Conservation (phyloP, 2,329 filamentous ascomycete species). For the Triangularia verruculosa region DNA sequence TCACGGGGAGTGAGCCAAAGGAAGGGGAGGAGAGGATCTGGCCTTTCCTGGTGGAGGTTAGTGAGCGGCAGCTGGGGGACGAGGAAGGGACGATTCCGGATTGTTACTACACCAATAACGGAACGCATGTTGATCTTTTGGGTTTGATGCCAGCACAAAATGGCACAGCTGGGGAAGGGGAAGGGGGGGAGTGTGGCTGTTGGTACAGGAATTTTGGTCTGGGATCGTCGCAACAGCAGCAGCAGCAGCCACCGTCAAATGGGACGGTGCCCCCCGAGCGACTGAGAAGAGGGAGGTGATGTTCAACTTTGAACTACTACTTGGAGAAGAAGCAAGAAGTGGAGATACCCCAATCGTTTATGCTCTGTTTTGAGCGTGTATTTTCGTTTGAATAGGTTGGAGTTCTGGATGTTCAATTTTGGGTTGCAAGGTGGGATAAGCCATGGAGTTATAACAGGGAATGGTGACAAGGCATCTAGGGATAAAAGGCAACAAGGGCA, state of each 20-base stretch:
- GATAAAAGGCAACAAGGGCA: neutral
- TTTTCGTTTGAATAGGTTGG: neutral
- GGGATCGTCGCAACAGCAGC: neutral
- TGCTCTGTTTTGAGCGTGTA: neutral
- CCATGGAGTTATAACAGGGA: neutral
- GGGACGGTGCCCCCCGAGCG: neutral
- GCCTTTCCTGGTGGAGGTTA: conserved; percentile 58
- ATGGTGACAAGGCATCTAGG: neutral
- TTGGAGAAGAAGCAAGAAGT: neutral
- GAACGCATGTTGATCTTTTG: conserved; percentile 4
- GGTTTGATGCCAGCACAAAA: conserved; percentile 1
- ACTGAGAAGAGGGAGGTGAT: neutral
- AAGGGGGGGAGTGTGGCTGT: conserved; percentile 16
- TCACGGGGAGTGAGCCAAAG: conserved; percentile 25
- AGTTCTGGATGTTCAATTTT: neutral
- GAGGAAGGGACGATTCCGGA: conserved; percentile 18
- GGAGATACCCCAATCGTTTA: neutral
- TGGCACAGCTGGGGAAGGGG: neutral
- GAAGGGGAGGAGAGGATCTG: conserved; percentile 39
- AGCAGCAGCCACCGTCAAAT: neutral
- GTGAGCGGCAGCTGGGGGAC: neutral
- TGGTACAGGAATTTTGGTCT: conserved; percentile 21
- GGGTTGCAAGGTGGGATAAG: neutral
- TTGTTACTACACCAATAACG: conserved; percentile 29
- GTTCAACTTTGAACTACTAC: neutral